These are phyloP conservation scores for Madurella fahalii DNA, from an alignment of 2,329 filamentous ascomycete genomes.

Conservation along the genomic window DNA sequence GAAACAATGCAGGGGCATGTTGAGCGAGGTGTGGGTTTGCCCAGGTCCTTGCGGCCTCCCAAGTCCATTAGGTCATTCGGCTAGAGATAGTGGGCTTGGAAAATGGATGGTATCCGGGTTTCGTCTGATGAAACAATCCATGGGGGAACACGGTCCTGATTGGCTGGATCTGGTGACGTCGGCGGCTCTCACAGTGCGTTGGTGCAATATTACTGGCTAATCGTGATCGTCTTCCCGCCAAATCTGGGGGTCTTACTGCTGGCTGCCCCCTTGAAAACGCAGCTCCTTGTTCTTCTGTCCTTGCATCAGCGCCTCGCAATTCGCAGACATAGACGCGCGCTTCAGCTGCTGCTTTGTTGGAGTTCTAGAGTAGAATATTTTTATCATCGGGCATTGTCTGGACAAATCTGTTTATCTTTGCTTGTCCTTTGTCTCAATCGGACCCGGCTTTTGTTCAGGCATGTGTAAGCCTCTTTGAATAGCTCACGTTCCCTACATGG, in stretches of 20 bases:
- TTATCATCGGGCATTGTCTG: no score
- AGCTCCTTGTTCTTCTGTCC: not conserved
- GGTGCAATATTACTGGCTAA: slow-evolving; percentile 1
- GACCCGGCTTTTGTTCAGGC: no score
- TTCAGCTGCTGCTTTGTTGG: not conserved
- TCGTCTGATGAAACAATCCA: not conserved
- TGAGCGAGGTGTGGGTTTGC: no score
- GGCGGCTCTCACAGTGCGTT: slow-evolving; percentile 8
- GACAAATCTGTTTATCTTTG: no score
- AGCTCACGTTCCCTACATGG: no score
- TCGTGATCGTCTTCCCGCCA: not conserved
- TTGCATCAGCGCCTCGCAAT: not conserved
- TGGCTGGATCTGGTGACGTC: slow-evolving; percentile 8
- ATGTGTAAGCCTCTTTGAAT: no score
- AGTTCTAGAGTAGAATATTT: not conserved
- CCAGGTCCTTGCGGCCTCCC: not conserved
- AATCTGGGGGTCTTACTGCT: not conserved
- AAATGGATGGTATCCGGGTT: not conserved
- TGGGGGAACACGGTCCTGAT: not conserved
- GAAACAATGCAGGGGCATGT: not conserved
- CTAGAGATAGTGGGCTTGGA: slow-evolving; percentile 5
- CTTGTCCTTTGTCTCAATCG: no score
- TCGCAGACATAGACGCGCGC: slow-evolving; percentile 1
- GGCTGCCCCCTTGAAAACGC: not conserved
- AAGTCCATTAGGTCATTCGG: slow-evolving; percentile 7